Evolutionary conservation across 75 land plant genomes (phyloP), one percentile per base, ranked within the genome.

Genomic region (Adiantum capillusveneris): DNA sequence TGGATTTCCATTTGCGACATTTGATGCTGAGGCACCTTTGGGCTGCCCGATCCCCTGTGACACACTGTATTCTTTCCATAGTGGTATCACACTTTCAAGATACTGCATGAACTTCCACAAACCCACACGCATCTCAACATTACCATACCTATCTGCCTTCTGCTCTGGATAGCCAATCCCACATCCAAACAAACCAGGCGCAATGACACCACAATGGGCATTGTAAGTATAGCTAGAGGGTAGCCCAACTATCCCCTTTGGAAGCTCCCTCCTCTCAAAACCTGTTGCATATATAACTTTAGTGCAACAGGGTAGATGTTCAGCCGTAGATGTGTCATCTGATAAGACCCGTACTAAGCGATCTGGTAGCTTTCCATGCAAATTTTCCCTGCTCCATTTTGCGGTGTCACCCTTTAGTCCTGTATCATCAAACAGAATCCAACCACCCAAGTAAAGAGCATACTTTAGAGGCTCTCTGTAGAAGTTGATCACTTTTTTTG

Each of bases 91-190:
- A 46, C 49, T 20, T 46, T 46, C 14, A 5, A 46, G 21, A 53
- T 68, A 68, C 17, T 43, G 11, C 71, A 68, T 68, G 6, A 68
- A 68, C 31, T 68, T 60, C 71, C 71, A 60, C 65, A 68, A 29
- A 9, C 71, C 71, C 19, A 68, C 71, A 6, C 64, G 56, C 17
- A 37, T 34, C 30, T 68, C 71, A 25, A 48, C 51, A 51, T 68
- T 68, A 0, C 71, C 71, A 13, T 49, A 37, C 29, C 64, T 64
- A 34, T 68, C 71, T 17, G 54, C 36, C 14, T 43, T 61, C 57
- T 62, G 25, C 65, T 68, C 71, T 12, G 71, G 71, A 39, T 59
- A 68, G 12, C 64, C 71, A 26, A 68, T 68, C n/a, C 71, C 71
- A 51, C 36, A 68, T 43, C 71, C 71, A 27, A 45, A 68, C 31